Evolutionary conservation across 2,329 filamentous ascomycete species (phyloP).

Genomic region (Sclerotinia trifoliorum): DNA sequence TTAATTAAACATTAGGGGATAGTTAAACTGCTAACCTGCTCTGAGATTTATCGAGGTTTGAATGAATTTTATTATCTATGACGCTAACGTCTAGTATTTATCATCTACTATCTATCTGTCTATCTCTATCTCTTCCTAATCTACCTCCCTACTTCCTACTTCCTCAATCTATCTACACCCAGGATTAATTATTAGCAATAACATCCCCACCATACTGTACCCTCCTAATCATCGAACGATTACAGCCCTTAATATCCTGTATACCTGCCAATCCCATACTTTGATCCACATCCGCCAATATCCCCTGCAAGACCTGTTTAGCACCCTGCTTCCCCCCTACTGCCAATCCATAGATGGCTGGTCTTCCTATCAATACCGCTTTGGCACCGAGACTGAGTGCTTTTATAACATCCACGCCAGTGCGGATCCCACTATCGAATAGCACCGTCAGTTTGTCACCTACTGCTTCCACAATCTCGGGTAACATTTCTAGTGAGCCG

Average conservation of each 20-base stretch:
- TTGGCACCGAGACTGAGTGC: slow-evolving; percentile 55
- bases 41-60: neutral
- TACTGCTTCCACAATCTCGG: slow-evolving; percentile 60
- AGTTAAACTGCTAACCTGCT: neutral
- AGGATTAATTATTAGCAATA: slow-evolving; percentile 32
- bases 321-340: slow-evolving; percentile 54
- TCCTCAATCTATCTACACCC: neutral
- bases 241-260: slow-evolving; percentile 32
- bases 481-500: slow-evolving; percentile 55
- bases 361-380: slow-evolving; percentile 56
- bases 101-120: no score
- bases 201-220: slow-evolving; percentile 34
- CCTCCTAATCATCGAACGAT: slow-evolving; percentile 31
- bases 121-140: neutral
- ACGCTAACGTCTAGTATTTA: neutral
- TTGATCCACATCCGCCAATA: slow-evolving; percentile 55
- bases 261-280: slow-evolving; percentile 56
- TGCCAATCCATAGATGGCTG: slow-evolving; percentile 57
- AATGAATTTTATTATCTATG: neutral
- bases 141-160: rapidly evolving
- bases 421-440: slow-evolving; percentile 58
- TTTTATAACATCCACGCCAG: slow-evolving; percentile 58
- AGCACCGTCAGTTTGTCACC: slow-evolving; percentile 59
- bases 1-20: neutral
- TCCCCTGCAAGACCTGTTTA: slow-evolving; percentile 49